Evolutionary conservation across 2,329 filamentous ascomycete species (phyloP).

Genomic region (Pseudocercospora cruenta): DNA sequence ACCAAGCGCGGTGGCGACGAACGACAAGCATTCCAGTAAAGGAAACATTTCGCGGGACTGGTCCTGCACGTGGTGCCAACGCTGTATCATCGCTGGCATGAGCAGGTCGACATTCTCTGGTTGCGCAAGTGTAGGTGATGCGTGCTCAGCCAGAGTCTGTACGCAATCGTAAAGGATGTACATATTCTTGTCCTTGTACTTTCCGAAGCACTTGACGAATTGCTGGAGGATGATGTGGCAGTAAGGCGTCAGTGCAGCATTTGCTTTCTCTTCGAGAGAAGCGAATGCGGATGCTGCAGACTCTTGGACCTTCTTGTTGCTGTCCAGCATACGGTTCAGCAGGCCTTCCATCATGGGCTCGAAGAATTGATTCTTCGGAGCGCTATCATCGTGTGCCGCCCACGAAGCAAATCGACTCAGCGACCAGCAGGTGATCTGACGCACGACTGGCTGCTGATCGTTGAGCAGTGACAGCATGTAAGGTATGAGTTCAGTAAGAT

Average conservation of each 20-base stretch:
- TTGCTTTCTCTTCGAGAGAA: conserved; percentile 91
- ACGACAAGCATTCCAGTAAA: conserved; percentile 92
- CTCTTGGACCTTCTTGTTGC: conserved; percentile 97
- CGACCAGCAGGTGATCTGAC: conserved; percentile 98
- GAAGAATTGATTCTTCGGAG: conserved; percentile 76
- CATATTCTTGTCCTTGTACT: conserved; percentile 99
- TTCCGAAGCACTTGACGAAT: conserved; percentile 87
- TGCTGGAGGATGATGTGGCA: conserved; percentile 88
- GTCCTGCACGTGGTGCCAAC: conserved; percentile 85
- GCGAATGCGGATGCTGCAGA: conserved; percentile 95
- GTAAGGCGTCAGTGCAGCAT: conserved; percentile 78
- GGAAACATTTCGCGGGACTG: conserved; percentile 93
- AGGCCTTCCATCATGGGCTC: conserved; percentile 98
- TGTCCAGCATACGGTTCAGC: conserved; percentile 89
- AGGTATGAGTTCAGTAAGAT: conserved; percentile 85
- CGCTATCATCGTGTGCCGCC: conserved; percentile 75
- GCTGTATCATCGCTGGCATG: conserved; percentile 88
- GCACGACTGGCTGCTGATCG: conserved; percentile 85
- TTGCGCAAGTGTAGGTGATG: conserved; percentile 78
- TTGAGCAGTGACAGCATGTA: conserved; percentile 86
- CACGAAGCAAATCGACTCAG: conserved; percentile 90
- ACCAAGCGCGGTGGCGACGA: conserved; percentile 84
- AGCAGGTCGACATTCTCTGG: conserved; percentile 80
- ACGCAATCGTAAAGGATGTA: conserved; percentile 98
- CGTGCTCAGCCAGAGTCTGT: conserved; percentile 90